Evolutionary conservation across 306 rosid genomes (phyloP).

Genomic region (Trifolium repens): DNA sequence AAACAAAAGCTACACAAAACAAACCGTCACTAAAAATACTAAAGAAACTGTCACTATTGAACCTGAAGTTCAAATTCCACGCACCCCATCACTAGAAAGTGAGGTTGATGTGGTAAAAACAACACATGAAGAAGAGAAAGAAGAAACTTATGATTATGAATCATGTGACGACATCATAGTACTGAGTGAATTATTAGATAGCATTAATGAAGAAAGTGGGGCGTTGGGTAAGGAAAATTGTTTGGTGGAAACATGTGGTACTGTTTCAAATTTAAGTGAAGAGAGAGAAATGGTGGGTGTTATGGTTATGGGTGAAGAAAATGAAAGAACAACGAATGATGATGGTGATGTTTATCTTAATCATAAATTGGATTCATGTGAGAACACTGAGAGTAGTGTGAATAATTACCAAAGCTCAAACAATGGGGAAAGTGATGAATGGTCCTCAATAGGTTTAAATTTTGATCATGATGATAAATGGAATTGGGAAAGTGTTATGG

Average conservation of each 20-base stretch:
- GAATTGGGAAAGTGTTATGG: constrained; percentile 57
- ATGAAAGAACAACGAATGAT: not conserved
- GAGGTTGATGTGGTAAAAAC: constrained; percentile 1
- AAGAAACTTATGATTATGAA: not conserved
- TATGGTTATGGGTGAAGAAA: constrained; percentile 15
- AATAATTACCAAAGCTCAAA: not conserved
- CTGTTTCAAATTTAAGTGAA: constrained; percentile 39
- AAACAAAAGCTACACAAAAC: constrained; percentile 42
- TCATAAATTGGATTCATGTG: constrained; percentile 12
- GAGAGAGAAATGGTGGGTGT: constrained; percentile 46
- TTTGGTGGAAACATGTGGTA: constrained; percentile 42
- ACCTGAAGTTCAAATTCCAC: constrained; percentile 24
- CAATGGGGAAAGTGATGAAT: constrained; percentile 34
- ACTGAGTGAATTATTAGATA: constrained; percentile 12
- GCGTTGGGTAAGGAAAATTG: constrained; percentile 39
- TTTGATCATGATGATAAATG: constrained; percentile 39
- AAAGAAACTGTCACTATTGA: not conserved
- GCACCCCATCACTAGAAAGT: constrained; percentile 40
- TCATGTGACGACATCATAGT: constrained; percentile 12
- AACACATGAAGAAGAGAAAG: not conserved
- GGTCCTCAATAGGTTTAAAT: constrained; percentile 31
- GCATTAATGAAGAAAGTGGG: constrained; percentile 44
- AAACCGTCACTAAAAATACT: not conserved
- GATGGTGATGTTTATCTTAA: not conserved
- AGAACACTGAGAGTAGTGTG: constrained; percentile 20